Conservation (phyloP, 2,329 filamentous ascomycete genomes). For the Proliferodiscus dingleyae region DNA sequence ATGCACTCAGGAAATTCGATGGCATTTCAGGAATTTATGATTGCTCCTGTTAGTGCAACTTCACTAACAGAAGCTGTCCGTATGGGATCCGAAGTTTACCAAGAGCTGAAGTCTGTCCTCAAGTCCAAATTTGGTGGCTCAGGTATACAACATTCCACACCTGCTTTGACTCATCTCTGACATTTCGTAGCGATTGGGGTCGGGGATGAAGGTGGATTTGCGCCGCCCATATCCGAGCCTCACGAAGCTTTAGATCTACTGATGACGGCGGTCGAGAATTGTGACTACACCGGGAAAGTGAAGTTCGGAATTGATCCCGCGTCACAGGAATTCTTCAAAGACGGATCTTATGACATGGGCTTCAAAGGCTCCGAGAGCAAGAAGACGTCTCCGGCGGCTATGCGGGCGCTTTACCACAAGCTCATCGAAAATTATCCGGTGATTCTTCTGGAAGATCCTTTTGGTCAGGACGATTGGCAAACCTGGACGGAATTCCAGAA, state of each 20-base stretch:
- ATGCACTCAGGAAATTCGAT: conserved; percentile 37
- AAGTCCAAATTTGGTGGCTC: conserved; percentile 28
- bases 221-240: conserved; percentile 33
- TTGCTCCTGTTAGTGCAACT: conserved; percentile 24
- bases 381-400: conserved; percentile 23
- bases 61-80: conserved; percentile 29
- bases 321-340: conserved; percentile 35
- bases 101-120: conserved; percentile 31
- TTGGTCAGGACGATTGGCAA: conserved; percentile 38
- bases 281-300: conserved; percentile 31
- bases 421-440: conserved; percentile 35
- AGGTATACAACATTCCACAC: conserved; percentile 13
- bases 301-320: conserved; percentile 39
- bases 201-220: conserved; percentile 36
- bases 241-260: conserved; percentile 34
- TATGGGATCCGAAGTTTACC: conserved; percentile 33
- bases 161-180: background rate
- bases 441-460: conserved; percentile 38
- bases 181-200: conserved; percentile 27
- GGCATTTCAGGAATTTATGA: conserved; percentile 45
- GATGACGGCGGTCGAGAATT: conserved; percentile 23
- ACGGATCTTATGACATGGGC: conserved; percentile 34
- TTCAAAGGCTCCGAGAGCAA: conserved; percentile 32
- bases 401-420: conserved; percentile 30
- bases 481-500: conserved; percentile 34